Base-by-base conservation (phyloP, 2,329 filamentous ascomycete species). In the Calonectria ilicicola region DNA sequence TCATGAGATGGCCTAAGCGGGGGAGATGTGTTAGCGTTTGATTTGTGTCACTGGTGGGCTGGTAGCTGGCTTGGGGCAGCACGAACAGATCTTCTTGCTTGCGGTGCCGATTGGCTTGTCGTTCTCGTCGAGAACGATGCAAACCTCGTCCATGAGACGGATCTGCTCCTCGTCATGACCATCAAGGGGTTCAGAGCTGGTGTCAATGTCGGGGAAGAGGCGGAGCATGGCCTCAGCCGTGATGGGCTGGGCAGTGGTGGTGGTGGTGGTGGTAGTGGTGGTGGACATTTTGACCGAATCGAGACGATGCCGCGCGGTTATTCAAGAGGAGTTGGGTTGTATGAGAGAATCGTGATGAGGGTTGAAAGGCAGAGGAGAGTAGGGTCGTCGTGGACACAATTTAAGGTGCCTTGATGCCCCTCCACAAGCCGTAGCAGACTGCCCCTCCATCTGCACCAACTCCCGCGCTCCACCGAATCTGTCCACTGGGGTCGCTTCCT, bases 131-230 rank as follows among this genome's bases (percentile, higher is more conserved):
- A 97, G 88, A 21, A 99, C 97, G 83, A 99, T 98, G 89, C 97
- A 99, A 63, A 98, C 94, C 87, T 98, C 97, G 81, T 99, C 96
- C 97, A 99, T 99, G 80, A 99, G 87, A 64, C 96, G 93, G 81
- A 98, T 98, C 87, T 99, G 97, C 88, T 98, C 96, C 84, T 94
- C 96, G 87, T 98, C 96, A 87, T 98, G 97, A 65, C 96, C 97
- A 69, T 93, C 93, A 53, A 98, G 90, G 71, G 95, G 95, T 65
- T 91, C 89, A 75, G 93, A 92, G 81, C 88, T 91, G 73, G 91
- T 92, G 85, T 93, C 89, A 84, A 92, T 91, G 83, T 98, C 95
- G 66, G 95, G 95, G 85, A 98, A 98, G 62, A 98, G 91, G 74
- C 92, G 92, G 72, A 96, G 89, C 80, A 99, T 95, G 81, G 94